Percentiles rank a stretch among this genome's conserved stretches.
Evolutionary conservation across 148 eudicot species (phyloP).

Genomic region (Vaccinium macrocarpon): DNA sequence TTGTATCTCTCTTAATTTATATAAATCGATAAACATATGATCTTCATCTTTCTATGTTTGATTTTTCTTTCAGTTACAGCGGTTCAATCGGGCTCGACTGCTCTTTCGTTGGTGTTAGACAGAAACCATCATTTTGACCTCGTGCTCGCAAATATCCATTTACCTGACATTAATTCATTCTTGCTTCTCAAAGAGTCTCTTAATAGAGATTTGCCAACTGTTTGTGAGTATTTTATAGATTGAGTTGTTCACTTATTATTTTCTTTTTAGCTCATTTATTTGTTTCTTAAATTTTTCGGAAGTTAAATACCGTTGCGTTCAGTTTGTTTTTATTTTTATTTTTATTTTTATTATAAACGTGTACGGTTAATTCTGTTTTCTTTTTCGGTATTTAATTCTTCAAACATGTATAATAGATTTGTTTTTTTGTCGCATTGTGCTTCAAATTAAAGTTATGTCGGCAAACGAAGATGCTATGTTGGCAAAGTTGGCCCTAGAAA

Average conservation of each 20-base stretch:
- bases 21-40: not conserved
- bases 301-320: not conserved
- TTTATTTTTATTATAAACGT: no score
- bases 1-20: not conserved
- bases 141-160: constrained; percentile 1
- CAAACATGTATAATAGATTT: not conserved
- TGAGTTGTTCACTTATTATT: not conserved
- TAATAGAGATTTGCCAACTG: constrained; percentile 2
- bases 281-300: not conserved
- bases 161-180: not conserved
- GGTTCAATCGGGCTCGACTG: constrained; percentile 3
- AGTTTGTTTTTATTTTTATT: not conserved
- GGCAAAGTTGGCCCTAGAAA: constrained; percentile 7
- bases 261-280: not conserved
- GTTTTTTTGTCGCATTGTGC: no score
- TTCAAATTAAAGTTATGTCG: constrained; percentile 2
- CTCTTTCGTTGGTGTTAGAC: not conserved
- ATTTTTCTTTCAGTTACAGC: constrained; percentile 7
- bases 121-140: constrained; percentile 8
- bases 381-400: not conserved
- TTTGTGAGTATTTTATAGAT: constrained; percentile 13
- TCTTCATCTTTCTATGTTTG: not conserved
- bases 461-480: not conserved
- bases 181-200: constrained; percentile 7
- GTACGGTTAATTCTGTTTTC: not conserved